A percentile compares a stretch with the other conserved stretches of the same genome.
Conservation (phyloP, 345 rosid species). For the Sonneratia caseolaris region DNA sequence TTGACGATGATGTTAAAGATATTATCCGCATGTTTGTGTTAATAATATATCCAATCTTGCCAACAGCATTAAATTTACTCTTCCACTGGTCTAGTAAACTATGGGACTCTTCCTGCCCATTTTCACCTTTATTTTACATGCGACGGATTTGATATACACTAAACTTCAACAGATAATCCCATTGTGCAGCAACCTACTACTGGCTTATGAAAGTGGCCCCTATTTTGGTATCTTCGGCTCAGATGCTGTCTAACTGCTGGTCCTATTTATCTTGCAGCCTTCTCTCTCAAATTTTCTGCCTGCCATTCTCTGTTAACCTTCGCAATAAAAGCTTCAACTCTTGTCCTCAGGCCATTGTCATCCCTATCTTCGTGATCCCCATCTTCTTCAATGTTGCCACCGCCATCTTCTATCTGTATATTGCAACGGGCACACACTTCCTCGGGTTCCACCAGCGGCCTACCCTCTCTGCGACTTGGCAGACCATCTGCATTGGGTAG, state of each 20-base stretch:
- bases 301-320: slow-evolving; percentile 48
- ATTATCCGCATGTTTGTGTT: not conserved
- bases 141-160: not conserved
- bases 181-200: not conserved
- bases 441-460: not conserved
- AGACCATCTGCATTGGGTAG: not conserved
- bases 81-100: not conserved
- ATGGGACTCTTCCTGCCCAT: not conserved
- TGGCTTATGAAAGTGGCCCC: not conserved
- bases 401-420: not conserved
- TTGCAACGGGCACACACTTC: not conserved
- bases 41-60: not conserved
- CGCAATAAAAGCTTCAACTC: slow-evolving; percentile 47
- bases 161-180: not conserved
- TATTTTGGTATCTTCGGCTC: not conserved
- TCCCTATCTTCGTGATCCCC: slow-evolving; percentile 13
- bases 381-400: not conserved
- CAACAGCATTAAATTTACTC: not conserved
- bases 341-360: slow-evolving; percentile 23
- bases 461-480: not conserved
- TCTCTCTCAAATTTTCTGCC: slow-evolving; percentile 22
- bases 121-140: not conserved
- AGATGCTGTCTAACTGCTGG: slow-evolving; percentile 1
- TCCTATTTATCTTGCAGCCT: not conserved
- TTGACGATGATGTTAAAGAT: not conserved